Percentiles rank a stretch among this genome's conserved stretches.
Evolutionary conservation across 768 basidiomycete genomes (phyloP).

Genomic region (Boletus insuetus): DNA sequence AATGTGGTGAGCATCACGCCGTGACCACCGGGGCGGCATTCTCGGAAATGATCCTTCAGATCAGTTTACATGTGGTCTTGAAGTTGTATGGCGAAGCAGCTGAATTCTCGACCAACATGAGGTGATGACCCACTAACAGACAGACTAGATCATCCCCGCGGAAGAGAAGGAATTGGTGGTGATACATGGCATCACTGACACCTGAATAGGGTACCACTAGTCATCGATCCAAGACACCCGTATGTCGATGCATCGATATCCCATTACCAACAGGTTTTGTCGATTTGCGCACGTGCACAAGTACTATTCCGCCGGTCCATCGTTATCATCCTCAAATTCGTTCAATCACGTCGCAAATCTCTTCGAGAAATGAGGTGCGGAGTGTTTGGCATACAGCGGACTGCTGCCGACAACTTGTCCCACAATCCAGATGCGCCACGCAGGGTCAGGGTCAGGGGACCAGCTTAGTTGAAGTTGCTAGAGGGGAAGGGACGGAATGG

Average conservation of each 20-base stretch:
- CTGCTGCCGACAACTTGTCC: not conserved
- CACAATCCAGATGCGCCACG: not conserved
- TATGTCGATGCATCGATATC: not conserved
- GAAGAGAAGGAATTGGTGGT: not conserved
- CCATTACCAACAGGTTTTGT: not conserved
- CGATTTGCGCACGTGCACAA: no score
- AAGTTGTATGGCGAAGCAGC: not conserved
- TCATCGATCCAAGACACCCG: no score
- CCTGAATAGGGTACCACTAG: no score
- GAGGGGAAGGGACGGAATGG: not conserved
- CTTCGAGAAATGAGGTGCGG: constrained; percentile 46
- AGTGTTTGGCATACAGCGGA: constrained; percentile 34
- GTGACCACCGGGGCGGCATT: not conserved
- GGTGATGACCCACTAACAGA: not conserved
- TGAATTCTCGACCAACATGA: not conserved
- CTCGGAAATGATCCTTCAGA: not conserved
- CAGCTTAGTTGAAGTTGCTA: not conserved
- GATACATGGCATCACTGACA: not conserved
- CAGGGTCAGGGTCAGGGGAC: not conserved
- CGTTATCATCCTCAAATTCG: no score
- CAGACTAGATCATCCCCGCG: not conserved
- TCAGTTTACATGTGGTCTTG: not conserved
- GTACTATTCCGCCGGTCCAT: no score
- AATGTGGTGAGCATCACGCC: not conserved
- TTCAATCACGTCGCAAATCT: constrained; percentile 35